Evolutionary conservation across 2,329 filamentous ascomycete genomes (phyloP).

Genomic region (Aspergillus tamarii): DNA sequence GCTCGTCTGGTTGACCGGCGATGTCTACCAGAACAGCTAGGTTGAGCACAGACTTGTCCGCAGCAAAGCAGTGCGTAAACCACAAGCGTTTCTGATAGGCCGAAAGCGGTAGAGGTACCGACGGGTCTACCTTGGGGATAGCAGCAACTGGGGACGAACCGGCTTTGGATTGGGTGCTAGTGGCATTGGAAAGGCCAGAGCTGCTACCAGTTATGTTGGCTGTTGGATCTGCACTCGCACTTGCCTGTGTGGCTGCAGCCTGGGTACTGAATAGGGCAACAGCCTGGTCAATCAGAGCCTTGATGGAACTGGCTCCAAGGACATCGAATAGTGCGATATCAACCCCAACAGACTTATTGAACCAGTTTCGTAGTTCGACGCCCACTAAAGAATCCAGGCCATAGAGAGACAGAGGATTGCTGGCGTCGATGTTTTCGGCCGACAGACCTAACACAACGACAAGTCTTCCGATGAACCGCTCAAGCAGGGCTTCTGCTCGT

Average conservation of each 20-base stretch:
- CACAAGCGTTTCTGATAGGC: slow-evolving; percentile 8
- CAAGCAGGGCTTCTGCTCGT: neutral
- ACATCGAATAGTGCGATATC: slow-evolving; percentile 10
- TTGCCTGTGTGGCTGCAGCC: neutral
- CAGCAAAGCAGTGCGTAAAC: slow-evolving; percentile 4
- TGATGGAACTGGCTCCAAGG: neutral
- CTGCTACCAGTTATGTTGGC: no score
- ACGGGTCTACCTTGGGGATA: neutral
- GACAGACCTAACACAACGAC: neutral
- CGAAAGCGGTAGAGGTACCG: slow-evolving; percentile 1
- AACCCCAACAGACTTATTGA: slow-evolving; percentile 1
- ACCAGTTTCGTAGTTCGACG: slow-evolving; percentile 10
- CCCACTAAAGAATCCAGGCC: slow-evolving; percentile 8
- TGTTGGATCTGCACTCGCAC: neutral
- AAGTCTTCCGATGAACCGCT: neutral
- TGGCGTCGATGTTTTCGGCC: neutral
- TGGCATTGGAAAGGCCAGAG: neutral
- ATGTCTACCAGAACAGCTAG: slow-evolving; percentile 1
- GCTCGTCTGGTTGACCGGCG: neutral
- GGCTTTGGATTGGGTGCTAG: neutral
- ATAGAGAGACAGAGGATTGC: neutral
- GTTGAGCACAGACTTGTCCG: slow-evolving; percentile 5
- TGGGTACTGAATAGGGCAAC: neutral
- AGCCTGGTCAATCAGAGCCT: slow-evolving; percentile 2
- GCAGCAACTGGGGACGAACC: neutral